These are phyloP conservation scores for Monilinia fructicola DNA, from an alignment of 2,329 filamentous ascomycete species.

Conservation along the genomic window DNA sequence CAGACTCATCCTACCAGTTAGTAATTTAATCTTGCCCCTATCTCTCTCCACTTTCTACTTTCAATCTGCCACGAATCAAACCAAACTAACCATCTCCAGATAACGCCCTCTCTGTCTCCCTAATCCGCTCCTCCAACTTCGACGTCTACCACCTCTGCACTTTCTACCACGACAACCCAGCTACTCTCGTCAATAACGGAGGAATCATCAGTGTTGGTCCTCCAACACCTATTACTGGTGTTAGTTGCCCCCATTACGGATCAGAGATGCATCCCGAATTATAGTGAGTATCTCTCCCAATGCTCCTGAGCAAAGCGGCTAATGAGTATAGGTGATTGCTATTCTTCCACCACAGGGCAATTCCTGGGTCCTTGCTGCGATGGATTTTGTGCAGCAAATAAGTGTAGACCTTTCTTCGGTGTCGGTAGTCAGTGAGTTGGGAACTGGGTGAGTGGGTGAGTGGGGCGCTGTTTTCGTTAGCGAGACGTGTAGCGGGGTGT, in stretches of 20 bases:
- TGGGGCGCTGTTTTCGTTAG: not conserved
- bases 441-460: not conserved
- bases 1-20: constrained; percentile 9
- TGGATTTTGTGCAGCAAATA: constrained; percentile 20
- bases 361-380: constrained; percentile 20
- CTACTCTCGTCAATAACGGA: constrained; percentile 8
- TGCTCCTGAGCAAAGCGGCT: not conserved
- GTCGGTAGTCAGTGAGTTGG: not conserved
- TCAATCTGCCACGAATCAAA: not conserved
- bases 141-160: constrained; percentile 14
- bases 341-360: not conserved
- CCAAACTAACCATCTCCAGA: not conserved
- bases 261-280: constrained; percentile 18
- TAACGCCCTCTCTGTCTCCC: constrained; percentile 18
- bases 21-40: not conserved
- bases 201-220: constrained; percentile 17
- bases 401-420: constrained; percentile 20
- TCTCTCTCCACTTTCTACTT: too few relatives aligned
- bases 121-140: constrained; percentile 23
- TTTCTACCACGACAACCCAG: not conserved
- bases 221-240: constrained; percentile 11
- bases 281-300: not conserved
- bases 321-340: constrained; percentile 15
- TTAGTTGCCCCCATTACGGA: constrained; percentile 14
- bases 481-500: not conserved